Conservation (phyloP, 306 rosid genomes). For the Malus domestica region DNA sequence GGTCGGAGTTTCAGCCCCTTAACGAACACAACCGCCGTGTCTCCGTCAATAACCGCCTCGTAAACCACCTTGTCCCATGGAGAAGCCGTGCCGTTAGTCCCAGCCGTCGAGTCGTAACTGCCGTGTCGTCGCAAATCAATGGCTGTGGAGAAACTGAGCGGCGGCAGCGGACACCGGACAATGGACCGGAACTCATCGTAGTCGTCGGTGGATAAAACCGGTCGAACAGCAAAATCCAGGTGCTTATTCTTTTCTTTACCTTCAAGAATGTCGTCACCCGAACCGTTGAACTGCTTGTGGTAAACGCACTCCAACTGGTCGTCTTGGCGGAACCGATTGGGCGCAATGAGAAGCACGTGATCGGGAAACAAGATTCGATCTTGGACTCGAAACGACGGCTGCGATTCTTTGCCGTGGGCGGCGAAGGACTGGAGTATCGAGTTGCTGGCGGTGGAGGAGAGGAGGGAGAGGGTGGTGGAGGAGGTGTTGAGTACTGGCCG, state of each 20-base stretch:
- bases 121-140: slow-evolving; percentile 47
- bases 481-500: slow-evolving; percentile 46
- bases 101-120: slow-evolving; percentile 16
- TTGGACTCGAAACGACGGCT: slow-evolving; percentile 21
- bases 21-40: slow-evolving; percentile 63
- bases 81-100: slow-evolving; percentile 24
- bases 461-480: slow-evolving; percentile 35
- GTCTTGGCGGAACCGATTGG: neutral
- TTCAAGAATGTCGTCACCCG: slow-evolving; percentile 6
- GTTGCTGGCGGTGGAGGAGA: slow-evolving; percentile 46
- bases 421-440: slow-evolving; percentile 51
- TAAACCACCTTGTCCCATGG: slow-evolving; percentile 72
- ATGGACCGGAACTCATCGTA: slow-evolving; percentile 62
- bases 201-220: slow-evolving; percentile 45
- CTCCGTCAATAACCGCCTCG: slow-evolving; percentile 68
- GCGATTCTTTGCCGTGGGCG: neutral
- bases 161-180: slow-evolving; percentile 63
- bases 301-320: slow-evolving; percentile 56
- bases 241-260: neutral
- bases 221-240: slow-evolving; percentile 17
- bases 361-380: slow-evolving; percentile 72
- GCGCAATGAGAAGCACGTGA: slow-evolving; percentile 45
- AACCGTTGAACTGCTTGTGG: slow-evolving; percentile 22
- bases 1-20: slow-evolving; percentile 87
- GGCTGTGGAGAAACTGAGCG: slow-evolving; percentile 33